These are phyloP conservation scores for Achlya hypogyna DNA, from an alignment of 352 stramenopile species.

Conservation along the genomic window DNA sequence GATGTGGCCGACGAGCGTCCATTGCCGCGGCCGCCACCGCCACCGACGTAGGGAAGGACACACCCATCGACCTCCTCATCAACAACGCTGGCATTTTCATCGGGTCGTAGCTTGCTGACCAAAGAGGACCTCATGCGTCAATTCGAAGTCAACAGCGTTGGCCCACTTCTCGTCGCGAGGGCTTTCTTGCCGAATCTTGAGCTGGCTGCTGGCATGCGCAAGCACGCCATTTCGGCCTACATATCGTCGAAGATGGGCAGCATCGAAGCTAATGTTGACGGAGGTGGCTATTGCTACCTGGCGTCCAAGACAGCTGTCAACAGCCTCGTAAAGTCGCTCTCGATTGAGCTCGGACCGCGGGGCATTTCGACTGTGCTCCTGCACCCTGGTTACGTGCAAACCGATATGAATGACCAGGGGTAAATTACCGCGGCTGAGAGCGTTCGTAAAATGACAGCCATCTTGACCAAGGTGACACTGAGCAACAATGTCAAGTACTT, in stretches of 20 bases:
- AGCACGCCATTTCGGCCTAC: conserved; percentile 28
- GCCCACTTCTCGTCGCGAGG: conserved; percentile 45
- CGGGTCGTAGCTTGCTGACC: conserved; percentile 18
- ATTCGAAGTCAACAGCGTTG: conserved; percentile 56
- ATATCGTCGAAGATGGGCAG: conserved; percentile 27
- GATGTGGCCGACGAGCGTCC: conserved; percentile 5
- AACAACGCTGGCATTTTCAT: conserved; percentile 52
- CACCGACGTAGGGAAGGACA: conserved; percentile 1
- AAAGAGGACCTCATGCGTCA: conserved; percentile 43
- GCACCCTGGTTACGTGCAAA: conserved; percentile 45
- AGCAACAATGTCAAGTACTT: conserved; percentile 39
- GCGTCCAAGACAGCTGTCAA: conserved; percentile 64
- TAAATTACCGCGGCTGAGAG: conserved; percentile 27
- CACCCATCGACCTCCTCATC: conserved; percentile 46
- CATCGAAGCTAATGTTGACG: conserved; percentile 20
- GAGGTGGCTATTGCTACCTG: conserved; percentile 49
- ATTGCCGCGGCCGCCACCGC: background rate
- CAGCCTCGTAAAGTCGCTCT: conserved; percentile 38
- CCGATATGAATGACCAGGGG: conserved; percentile 33
- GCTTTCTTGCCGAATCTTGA: conserved; percentile 37
- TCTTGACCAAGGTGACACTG: conserved; percentile 27
- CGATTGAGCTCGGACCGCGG: conserved; percentile 33
- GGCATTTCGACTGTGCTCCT: conserved; percentile 35
- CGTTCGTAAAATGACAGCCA: conserved; percentile 25
- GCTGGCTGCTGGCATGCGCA: conserved; percentile 22